These are phyloP conservation scores for Fraxinus dipetala DNA, from an alignment of 305 asterid genomes.

Conservation along the genomic window DNA sequence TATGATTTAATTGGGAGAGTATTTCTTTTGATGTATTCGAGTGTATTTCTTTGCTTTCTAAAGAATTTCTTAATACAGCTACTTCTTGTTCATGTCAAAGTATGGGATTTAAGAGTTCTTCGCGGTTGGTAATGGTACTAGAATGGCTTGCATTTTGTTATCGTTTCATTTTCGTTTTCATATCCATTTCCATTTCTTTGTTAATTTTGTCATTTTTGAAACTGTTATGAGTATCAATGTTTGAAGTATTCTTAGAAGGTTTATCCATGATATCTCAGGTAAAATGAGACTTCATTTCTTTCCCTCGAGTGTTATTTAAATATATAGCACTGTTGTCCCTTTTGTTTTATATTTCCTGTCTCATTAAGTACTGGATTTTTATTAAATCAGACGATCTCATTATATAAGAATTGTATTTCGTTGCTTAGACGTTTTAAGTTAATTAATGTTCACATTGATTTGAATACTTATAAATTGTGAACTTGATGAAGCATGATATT, in stretches of 20 bases:
- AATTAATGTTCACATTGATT: neutral
- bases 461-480: neutral
- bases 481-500: neutral
- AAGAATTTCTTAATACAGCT: neutral
- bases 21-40: neutral
- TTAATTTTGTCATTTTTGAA: neutral
- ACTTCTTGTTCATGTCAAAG: neutral
- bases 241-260: neutral
- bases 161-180: neutral
- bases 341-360: neutral
- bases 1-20: neutral
- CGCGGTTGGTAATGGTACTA: neutral
- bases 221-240: neutral
- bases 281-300: neutral
- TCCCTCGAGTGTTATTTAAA: neutral
- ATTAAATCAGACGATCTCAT: neutral
- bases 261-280: neutral
- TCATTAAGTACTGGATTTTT: neutral
- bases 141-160: neutral
- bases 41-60: neutral
- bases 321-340: neutral
- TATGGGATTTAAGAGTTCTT: neutral
- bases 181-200: neutral
- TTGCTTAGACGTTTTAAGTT: neutral
- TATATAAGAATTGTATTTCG: neutral